Evolutionary conservation across 345 rosid genomes (phyloP).

Genomic region (Populus davidiana): DNA sequence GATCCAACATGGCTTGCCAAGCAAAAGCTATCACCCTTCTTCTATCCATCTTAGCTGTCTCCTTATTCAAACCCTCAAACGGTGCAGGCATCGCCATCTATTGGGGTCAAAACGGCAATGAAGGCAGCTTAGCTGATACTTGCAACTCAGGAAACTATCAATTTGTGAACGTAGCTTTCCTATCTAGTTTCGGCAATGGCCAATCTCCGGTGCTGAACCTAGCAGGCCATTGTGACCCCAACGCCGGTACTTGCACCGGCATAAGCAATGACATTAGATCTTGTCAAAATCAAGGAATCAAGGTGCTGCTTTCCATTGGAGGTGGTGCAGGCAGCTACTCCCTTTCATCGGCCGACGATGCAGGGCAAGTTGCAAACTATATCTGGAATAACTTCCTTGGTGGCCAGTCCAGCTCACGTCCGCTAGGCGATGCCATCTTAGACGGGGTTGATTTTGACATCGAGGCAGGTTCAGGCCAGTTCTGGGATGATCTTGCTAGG

Average conservation of each 20-base stretch:
- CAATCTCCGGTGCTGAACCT: slow-evolving; percentile 11
- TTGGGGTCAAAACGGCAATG: slow-evolving; percentile 14
- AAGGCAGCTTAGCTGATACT: slow-evolving; percentile 15
- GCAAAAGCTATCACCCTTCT: neutral
- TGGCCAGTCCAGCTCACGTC: slow-evolving; percentile 9
- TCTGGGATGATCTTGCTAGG: slow-evolving; percentile 14
- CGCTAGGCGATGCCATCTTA: slow-evolving; percentile 19
- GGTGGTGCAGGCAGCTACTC: neutral
- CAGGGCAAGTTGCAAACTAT: slow-evolving; percentile 1
- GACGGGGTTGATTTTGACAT: slow-evolving; percentile 22
- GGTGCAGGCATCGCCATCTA: slow-evolving; percentile 17
- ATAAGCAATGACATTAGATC: neutral
- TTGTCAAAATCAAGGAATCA: slow-evolving; percentile 16
- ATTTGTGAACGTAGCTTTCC: slow-evolving; percentile 18
- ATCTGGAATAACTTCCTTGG: slow-evolving; percentile 17
- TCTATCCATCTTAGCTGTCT: neutral
- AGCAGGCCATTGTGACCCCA: slow-evolving; percentile 18
- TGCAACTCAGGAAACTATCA: slow-evolving; percentile 15
- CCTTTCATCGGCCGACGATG: slow-evolving; percentile 13
- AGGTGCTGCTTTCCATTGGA: slow-evolving; percentile 14
- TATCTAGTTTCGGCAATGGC: slow-evolving; percentile 8
- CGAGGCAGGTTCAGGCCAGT: neutral
- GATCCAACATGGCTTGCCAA: neutral
- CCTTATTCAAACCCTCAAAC: neutral
- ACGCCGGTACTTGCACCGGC: neutral